These are phyloP conservation scores for Laguncularia racemosa DNA, from an alignment of 345 rosid species.

Conservation along the genomic window DNA sequence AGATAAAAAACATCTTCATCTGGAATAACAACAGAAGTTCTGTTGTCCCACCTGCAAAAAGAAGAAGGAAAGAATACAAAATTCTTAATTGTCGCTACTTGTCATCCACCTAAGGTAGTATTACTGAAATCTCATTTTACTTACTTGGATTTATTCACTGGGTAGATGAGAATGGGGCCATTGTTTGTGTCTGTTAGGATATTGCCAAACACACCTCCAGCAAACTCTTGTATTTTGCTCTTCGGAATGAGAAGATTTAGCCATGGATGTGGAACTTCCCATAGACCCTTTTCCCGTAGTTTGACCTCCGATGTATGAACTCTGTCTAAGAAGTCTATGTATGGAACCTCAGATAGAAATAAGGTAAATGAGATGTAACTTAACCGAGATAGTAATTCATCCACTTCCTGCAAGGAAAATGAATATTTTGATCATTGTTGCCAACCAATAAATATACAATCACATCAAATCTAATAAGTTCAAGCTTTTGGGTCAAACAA, in stretches of 20 bases:
- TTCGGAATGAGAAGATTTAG: conserved; percentile 87
- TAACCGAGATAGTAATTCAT: conserved; percentile 43
- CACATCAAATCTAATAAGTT: background rate
- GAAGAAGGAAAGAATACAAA: background rate
- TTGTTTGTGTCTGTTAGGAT: conserved; percentile 80
- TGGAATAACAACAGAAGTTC: conserved; percentile 84
- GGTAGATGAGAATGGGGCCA: conserved; percentile 90
- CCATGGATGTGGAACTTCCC: conserved; percentile 99
- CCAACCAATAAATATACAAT: no score
- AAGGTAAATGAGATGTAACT: conserved; percentile 67
- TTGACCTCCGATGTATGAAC: conserved; percentile 84
- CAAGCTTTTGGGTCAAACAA: background rate
- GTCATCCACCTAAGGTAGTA: no score
- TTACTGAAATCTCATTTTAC: no score
- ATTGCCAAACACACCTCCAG: conserved; percentile 64
- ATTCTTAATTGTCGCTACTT: no score
- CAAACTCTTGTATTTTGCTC: conserved; percentile 60
- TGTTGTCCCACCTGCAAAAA: conserved; percentile 82
- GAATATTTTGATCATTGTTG: background rate
- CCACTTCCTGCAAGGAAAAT: conserved; percentile 52
- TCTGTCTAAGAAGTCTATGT: conserved; percentile 78
- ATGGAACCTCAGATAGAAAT: conserved; percentile 67
- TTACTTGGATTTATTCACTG: conserved; percentile 91
- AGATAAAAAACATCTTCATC: conserved; percentile 83
- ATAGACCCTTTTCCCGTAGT: conserved; percentile 73